Base-by-base conservation (phyloP, 2,329 filamentous ascomycete species). In the Cytospora schulzeri region DNA sequence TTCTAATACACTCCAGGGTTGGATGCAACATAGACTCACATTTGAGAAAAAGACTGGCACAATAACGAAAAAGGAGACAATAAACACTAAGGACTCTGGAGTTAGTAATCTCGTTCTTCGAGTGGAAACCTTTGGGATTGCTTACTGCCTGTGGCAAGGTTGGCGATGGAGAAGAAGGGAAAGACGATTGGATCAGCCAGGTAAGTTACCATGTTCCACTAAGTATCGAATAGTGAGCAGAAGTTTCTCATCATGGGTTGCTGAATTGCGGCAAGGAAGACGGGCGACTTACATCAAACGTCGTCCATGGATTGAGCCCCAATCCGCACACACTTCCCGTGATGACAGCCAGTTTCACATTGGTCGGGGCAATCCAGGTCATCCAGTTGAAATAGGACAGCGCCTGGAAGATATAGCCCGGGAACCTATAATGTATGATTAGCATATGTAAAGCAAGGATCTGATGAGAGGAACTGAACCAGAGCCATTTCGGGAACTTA, bases 161-260 rank as follows among this genome's bases (percentile, higher is more conserved):
- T 90, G 62, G 86, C 78, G 52, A 87, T 88, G 31, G 83, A 84
- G 74, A 86, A 83, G 70, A 82, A 83, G 4, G 83, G 82, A 9
- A 81, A 76, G 70, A 74, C 70, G 53, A 68, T 76, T 71, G 79
- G 75, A 61, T 76, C 64, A 26, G 51, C 64, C 19, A 60, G 28
- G 62, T 65, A 52, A 24, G 53, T 62, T 1, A 61, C 35, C 22
- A 66, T 29, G 31, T 66, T 66, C 65, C 65, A 66, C 54, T 62
- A 33, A 17, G 31, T 15, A 19, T 17, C 15, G 19, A 7, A n/a
- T 7, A 26, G 53, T 62, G 19, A 62, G 60, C 35, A 62, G 52
- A 11, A 2, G n/a, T 24, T 24, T 51, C 2, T 15, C 48, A 14
- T n/a, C 24, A 12, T 66, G 68, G 29, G 73, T 9, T 38, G 15